Evolutionary conservation across 1,284 basidiomycete genomes (phyloP), one percentile per base, ranked within the genome.

Genomic region (Leccinum fallax): DNA sequence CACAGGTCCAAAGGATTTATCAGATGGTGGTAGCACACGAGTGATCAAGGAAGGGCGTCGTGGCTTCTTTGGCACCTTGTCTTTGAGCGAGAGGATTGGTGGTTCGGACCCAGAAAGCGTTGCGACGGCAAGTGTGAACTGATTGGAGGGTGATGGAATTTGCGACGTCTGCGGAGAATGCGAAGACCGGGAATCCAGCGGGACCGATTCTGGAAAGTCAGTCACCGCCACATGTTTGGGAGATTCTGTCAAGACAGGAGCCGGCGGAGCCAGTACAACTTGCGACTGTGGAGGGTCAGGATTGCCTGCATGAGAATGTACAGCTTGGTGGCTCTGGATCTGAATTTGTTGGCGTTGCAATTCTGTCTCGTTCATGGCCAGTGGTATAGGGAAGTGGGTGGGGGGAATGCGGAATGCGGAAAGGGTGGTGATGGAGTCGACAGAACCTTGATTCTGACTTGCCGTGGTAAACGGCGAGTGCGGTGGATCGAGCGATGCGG

Each of bases 361-460:
- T 46, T 77, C 73, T 19, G 61, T 58, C 28, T 76, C 67, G 21
- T 61, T 73, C 59, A 55, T 57, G 11, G 80, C 74, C 19, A 82
- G 79, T 43, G 87, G 88, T 7, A 87, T 74, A 15, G 89, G 89
- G 63, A 88, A 85, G 67, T 90, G 88, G 0, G 84, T 84, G 0
- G 89, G 89, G 19, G 89, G 8, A n/a, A n/a, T n/a, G n/a, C n/a
- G 89, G 72, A 91, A 92, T 0, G 85, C 85, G 24, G 86, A 88
- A 21, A 91, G 77, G 2, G 88, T 87, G 16, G 86, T 80, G 19
- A 90, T 80, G 26, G 87, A 85, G 57, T 83, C 84, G 40, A 82
- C 64, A 1, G 75, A 78, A 30, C 21, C 75, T 32, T 74, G 73
- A n/a, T 67, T 68, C 48, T 67, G 28, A 30, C 2, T 30, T 9